These are phyloP conservation scores for Toxicodendron radicans DNA, from an alignment of 345 rosid genomes.

Conservation along the genomic window DNA sequence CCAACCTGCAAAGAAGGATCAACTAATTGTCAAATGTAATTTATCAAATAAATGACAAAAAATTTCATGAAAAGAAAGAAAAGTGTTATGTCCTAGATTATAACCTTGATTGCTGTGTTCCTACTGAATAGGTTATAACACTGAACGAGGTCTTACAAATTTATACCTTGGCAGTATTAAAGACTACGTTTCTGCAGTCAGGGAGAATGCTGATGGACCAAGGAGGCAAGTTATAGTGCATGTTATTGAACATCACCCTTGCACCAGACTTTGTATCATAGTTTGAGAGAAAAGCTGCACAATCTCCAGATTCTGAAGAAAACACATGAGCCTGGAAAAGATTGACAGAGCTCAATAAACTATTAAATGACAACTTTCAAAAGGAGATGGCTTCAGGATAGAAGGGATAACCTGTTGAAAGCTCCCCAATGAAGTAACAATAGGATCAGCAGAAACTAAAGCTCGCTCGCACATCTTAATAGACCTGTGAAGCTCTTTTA, in stretches of 20 bases:
- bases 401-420: constrained; percentile 68
- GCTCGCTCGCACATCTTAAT: constrained; percentile 93
- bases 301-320: constrained; percentile 74
- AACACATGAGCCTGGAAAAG: constrained; percentile 72
- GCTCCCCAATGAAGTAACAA: constrained; percentile 76
- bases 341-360: constrained; percentile 23
- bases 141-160: not conserved
- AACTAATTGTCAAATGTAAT: not conserved
- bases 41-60: not conserved
- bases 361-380: constrained; percentile 11
- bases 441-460: constrained; percentile 80
- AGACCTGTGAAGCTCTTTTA: constrained; percentile 94
- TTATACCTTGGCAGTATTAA: constrained; percentile 92
- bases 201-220: constrained; percentile 99
- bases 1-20: constrained; percentile 59
- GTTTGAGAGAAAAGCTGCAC: constrained; percentile 96
- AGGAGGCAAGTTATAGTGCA: constrained; percentile 97
- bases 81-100: too few species aligned
- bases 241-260: constrained; percentile 84
- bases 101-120: not conserved
- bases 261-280: constrained; percentile 82
- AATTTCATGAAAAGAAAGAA: not conserved
- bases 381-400: not conserved
- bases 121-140: not conserved
- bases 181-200: constrained; percentile 93